Base-by-base conservation (phyloP, 2,329 filamentous ascomycete genomes). In the Emydomyces testavorans region DNA sequence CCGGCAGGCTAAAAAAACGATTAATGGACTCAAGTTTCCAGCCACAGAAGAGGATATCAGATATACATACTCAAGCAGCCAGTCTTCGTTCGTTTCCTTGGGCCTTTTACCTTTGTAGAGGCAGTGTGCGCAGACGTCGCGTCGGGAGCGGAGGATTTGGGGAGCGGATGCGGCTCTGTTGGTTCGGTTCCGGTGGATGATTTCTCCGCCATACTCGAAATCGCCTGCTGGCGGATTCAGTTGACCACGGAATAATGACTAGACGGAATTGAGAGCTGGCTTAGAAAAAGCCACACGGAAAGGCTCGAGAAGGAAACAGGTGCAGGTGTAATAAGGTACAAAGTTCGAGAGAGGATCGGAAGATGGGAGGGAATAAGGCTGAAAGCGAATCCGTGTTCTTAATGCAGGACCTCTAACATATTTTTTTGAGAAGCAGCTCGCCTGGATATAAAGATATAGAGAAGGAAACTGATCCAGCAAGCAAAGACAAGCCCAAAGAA, bases 31-130 rank as follows among this genome's bases (percentile, higher is more conserved):
- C 6, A 10, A 15, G 15, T n/a, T 13, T 39, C 13, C 37, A 28
- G 21, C 24, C 7, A 34, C 20, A 29, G 24, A 26, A 11, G 31
- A 37, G 23, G 16, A 49, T 24, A 38, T 24, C 24, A 48, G 35
- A 16, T 38, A 39, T 42, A 73, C 82, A 65, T 75, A 88, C 83
- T 95, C 52, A 94, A 68, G 63, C 89, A 95, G 11, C 89, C 89
- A 1, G 89, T 94, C 69, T 95, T 95, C 44, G 89, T 94, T 58
- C 89, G 75, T 63, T 82, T 86, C 57, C 78, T 76, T 18, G 71
- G 49, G 2, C 49, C 50, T 52, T 55, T 55, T 18, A 44, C 51
- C 51, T 57, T 63, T 37, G 53, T 35, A 32, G 53, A 48, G 13
- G 54, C 46, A 45, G 56, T 56, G 38, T 54, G 57, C 8, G 48